Conservation (phyloP, 345 rosid genomes). For the Noccaea caerulescens region DNA sequence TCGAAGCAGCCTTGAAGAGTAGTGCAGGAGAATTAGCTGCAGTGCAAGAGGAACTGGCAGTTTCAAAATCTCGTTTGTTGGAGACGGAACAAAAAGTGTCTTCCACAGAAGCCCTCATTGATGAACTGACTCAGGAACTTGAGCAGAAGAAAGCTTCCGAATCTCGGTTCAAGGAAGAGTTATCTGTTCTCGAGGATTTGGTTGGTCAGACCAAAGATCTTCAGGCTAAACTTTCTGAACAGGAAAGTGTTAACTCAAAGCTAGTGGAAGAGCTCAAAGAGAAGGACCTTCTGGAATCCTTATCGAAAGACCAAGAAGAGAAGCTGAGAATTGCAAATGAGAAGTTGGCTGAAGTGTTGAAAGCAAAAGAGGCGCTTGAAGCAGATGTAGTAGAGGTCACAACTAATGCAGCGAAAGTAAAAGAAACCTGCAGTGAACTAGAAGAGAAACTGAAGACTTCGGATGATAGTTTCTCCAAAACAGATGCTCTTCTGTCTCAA, state of each 20-base stretch:
- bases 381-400: conserved; percentile 58
- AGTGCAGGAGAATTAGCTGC: conserved; percentile 64
- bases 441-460: conserved; percentile 70
- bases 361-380: conserved; percentile 64
- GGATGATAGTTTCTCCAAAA: conserved; percentile 63
- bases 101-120: conserved; percentile 65
- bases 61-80: conserved; percentile 60
- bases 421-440: conserved; percentile 57
- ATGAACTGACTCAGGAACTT: conserved; percentile 64
- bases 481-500: conserved; percentile 73
- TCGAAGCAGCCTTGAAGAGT: conserved; percentile 71
- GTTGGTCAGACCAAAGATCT: conserved; percentile 59
- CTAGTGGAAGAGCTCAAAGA: conserved; percentile 58
- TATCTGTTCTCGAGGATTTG: conserved; percentile 55
- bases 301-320: conserved; percentile 66
- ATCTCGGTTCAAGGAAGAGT: conserved; percentile 64
- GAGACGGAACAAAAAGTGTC: conserved; percentile 65
- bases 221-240: conserved; percentile 58
- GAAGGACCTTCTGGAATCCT: conserved; percentile 55
- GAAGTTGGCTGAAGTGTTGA: conserved; percentile 65
- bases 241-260: conserved; percentile 47
- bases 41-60: conserved; percentile 65
- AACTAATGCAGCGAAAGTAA: conserved; percentile 45
- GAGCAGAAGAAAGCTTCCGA: conserved; percentile 68
- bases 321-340: conserved; percentile 64